Base-by-base conservation (phyloP, 495 filamentous ascomycete genomes). In the Penicillium simplicissimum region DNA sequence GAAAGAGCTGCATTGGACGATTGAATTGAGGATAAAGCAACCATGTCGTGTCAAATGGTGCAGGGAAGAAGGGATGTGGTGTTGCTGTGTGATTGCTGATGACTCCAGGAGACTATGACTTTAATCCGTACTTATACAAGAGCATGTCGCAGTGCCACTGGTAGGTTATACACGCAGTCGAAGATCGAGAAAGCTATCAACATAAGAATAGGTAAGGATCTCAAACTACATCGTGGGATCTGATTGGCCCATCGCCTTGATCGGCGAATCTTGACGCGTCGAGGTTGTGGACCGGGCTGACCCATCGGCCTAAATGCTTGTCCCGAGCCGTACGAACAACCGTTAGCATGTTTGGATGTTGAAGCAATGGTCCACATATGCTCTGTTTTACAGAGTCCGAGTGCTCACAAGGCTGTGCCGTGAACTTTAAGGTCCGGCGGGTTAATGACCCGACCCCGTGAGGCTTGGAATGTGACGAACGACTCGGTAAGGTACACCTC, bases 1-100 rank as follows among this genome's bases (percentile, higher is more conserved):
- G 54, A 9, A 10, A 43, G 14, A 11, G 23, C 7, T n/a, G 37
- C 54, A 31, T 56, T 56, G 37, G 54, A 55, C n/a, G 53, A 25
- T 31, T 56, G 54, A 42, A 56, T 21, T 8, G 23, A 15, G 4
- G 52, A 54, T 35, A 35, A n/a, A 37, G 31, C 14, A 28, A 54
- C 33, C 52, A 37, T 52, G 14, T 52, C 6, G 36, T 38, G 14
- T 13, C 36, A 38, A 38, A 4, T 38, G 36, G 1, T 15, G n/a
- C n/a, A 14, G 10, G 15, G 1, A 1, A 15, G 4, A 38, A 38
- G 14, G 36, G 4, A 0, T 13, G 15, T 40, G 6, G 6, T 19
- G 11, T n/a, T n/a, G n/a, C n/a, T n/a, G n/a, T n/a, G n/a, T n/a
- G n/a, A n/a, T 40, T 13, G 40, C 9, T 17, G n/a, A 17, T 43